Conservation (phyloP, 2,329 filamentous ascomycete genomes). For the Cladobotryum mycophilum region DNA sequence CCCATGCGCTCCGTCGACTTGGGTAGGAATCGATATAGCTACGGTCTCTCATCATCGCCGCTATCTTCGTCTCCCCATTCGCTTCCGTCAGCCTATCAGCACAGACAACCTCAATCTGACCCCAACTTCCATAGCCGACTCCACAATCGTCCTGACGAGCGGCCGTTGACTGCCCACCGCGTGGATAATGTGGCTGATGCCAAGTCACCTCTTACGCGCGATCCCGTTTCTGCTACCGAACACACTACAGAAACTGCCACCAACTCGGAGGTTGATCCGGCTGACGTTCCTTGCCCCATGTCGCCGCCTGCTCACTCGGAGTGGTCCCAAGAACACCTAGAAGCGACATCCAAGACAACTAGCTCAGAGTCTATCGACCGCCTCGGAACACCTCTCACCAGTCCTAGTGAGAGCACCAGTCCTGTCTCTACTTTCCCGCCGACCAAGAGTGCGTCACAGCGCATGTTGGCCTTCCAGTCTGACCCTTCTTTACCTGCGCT, state of each 20-base stretch:
- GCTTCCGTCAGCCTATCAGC: slow-evolving; percentile 33
- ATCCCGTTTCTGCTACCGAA: slow-evolving; percentile 1
- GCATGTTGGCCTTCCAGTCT: slow-evolving; percentile 51
- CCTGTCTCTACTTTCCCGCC: slow-evolving; percentile 38
- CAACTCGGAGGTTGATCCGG: slow-evolving; percentile 18
- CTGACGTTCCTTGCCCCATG: slow-evolving; percentile 34
- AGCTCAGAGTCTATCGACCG: slow-evolving; percentile 46
- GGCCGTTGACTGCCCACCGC: slow-evolving; percentile 44
- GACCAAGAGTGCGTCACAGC: slow-evolving; percentile 37
- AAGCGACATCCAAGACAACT: slow-evolving; percentile 39
- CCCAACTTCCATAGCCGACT: slow-evolving; percentile 33
- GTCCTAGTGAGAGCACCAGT: slow-evolving; percentile 47
- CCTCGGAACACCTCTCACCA: slow-evolving; percentile 47
- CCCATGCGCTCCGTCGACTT: slow-evolving; percentile 41
- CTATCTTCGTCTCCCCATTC: slow-evolving; percentile 34
- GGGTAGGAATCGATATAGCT: slow-evolving; percentile 22
- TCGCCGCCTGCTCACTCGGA: slow-evolving; percentile 19
- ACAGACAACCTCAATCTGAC: slow-evolving; percentile 39
- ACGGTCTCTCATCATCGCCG: slow-evolving; percentile 29
- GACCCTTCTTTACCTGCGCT: slow-evolving; percentile 59
- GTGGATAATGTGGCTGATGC: slow-evolving; percentile 20
- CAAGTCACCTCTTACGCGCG: slow-evolving; percentile 3
- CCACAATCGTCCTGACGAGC: slow-evolving; percentile 29
- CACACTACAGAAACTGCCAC: slow-evolving; percentile 18
- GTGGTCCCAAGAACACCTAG: slow-evolving; percentile 14